phyloP scores from a whole-genome alignment of 306 rosid genomes.

The Vigna mungo region DNA sequence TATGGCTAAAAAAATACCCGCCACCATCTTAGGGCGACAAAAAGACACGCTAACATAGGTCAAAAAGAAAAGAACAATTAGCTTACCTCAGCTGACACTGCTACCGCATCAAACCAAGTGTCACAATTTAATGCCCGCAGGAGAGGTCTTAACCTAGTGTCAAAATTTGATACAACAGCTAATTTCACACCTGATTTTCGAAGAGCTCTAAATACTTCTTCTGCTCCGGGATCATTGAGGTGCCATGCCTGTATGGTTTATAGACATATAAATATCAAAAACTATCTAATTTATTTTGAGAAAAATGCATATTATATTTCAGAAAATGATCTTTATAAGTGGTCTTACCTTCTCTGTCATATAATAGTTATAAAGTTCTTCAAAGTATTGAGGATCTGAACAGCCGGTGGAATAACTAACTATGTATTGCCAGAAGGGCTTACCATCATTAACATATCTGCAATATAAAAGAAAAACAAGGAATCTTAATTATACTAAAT shows the following conservation, averaged over 20 bases:
- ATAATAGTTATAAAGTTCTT: conserved; percentile 88
- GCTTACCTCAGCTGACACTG: conserved; percentile 95
- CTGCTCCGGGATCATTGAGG: conserved; percentile 90
- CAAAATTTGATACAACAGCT: conserved; percentile 91
- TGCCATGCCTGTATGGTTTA: conserved; percentile 85
- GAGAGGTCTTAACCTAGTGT: conserved; percentile 89
- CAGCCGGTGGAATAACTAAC: conserved; percentile 94
- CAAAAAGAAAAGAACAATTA: not conserved
- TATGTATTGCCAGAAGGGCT: conserved; percentile 97
- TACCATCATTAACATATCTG: conserved; percentile 95
- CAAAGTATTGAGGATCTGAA: conserved; percentile 92
- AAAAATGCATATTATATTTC: not conserved
- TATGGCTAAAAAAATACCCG: not conserved
- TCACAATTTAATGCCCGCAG: conserved; percentile 82
- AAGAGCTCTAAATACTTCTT: conserved; percentile 69
- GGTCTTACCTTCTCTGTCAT: conserved; percentile 78
- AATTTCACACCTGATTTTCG: conserved; percentile 83
- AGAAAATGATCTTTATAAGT: conserved; percentile 21
- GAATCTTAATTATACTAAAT: conserved; percentile 23
- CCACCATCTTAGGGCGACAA: no score
- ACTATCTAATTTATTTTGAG: not conserved
- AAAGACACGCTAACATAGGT: no score
- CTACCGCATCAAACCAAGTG: conserved; percentile 95
- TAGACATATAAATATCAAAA: conserved; percentile 34
- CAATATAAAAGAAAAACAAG: conserved; percentile 39